These are phyloP conservation scores for sweet orange (Citrus sinensis) DNA, from an alignment of 345 rosid species.

Conservation along the genomic window DVS_A1.0 CM039165.1:35570501-35571000, in stretches of 20 bases:
- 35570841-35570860: no score
- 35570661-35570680: not conserved
- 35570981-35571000: not conserved
- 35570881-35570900: no score
- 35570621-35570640: not conserved
- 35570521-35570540: not conserved
- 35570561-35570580: not conserved
- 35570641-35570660: not conserved
- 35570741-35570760: not conserved
- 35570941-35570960: not conserved
- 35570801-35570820: no score
- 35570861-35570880: no score
- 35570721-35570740: no score
- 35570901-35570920: no score
- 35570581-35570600: not conserved
- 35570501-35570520: not conserved
- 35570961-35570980: not conserved
- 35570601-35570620: not conserved
- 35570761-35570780: no score
- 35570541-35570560: not conserved
- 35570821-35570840: no score
- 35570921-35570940: not conserved
- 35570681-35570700: no score
- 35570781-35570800: no score
- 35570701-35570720: no score